phyloP scores from a whole-genome alignment of 495 filamentous ascomycete species.

The Tricharina praecox region DNA sequence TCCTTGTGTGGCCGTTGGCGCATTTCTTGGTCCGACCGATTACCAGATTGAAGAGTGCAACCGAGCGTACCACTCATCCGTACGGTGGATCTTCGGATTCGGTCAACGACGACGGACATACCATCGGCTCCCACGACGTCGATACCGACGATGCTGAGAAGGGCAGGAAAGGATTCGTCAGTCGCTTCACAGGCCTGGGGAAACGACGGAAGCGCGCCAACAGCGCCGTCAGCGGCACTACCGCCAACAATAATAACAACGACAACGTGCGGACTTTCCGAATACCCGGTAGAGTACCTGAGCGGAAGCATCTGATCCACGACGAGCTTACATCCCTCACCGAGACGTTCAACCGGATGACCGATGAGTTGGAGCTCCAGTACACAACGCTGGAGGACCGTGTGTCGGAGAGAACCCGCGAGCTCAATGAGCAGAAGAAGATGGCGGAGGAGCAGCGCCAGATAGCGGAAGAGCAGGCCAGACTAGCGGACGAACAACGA shows the following conservation, averaged over 20 bases:
- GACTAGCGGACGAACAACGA: conserved; percentile 64
- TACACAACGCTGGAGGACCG: conserved; percentile 70
- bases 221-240: background rate
- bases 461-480: conserved; percentile 75
- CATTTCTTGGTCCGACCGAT: conserved; percentile 70
- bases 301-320: conserved; percentile 54
- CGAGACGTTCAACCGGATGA: conserved; percentile 81
- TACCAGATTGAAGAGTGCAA: conserved; percentile 55
- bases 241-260: background rate
- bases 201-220: background rate
- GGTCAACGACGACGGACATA: background rate
- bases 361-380: conserved; percentile 71
- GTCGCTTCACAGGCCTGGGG: background rate
- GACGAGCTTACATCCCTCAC: conserved; percentile 84
- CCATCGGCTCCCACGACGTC: background rate
- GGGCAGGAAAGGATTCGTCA: background rate
- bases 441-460: conserved; percentile 71
- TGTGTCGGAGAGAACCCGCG: conserved; percentile 60
- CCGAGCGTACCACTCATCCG: conserved; percentile 46
- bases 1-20: conserved; percentile 57
- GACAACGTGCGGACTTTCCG: conserved; percentile 40
- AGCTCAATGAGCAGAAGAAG: conserved; percentile 25
- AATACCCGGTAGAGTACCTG: conserved; percentile 65
- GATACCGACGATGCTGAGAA: conserved; percentile 5
- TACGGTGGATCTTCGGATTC: background rate